Conservation (phyloP, 192 early-diverging fungal species). For the Coemansia reversa region DNA sequence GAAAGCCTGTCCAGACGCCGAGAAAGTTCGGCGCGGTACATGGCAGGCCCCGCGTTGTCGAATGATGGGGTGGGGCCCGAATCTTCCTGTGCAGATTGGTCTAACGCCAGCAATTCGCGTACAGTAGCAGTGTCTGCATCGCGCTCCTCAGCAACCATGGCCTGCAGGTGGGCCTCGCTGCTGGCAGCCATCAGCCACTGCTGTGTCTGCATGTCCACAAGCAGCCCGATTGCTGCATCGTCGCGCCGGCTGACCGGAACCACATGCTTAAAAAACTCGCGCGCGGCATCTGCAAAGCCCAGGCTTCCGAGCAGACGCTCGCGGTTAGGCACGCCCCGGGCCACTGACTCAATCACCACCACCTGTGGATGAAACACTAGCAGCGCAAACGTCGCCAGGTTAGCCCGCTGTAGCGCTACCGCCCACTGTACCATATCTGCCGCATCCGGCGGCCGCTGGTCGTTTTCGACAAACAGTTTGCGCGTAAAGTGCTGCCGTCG, state of each 20-base stretch:
- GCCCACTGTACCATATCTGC: conserved; percentile 33
- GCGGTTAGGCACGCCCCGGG: conserved; percentile 29
- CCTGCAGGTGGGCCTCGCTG: conserved; percentile 37
- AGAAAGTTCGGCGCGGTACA: conserved; percentile 25
- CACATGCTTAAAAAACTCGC: conserved; percentile 30
- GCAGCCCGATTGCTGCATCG: conserved; percentile 18
- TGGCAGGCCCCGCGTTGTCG: conserved; percentile 1
- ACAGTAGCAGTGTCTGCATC: conserved; percentile 14
- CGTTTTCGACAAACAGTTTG: conserved; percentile 20
- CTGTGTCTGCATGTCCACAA: conserved; percentile 51
- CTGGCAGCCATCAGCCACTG: conserved; percentile 37
- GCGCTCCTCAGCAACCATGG: conserved; percentile 25
- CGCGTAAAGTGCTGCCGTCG: conserved; percentile 43
- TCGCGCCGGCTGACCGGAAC: conserved; percentile 30
- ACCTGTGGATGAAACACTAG: conserved; percentile 33
- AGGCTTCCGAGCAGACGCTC: conserved; percentile 27
- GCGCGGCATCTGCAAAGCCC: conserved; percentile 23
- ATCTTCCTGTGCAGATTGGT: neutral
- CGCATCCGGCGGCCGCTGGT: conserved; percentile 23
- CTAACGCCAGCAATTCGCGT: conserved; percentile 19
- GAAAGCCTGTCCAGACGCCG: conserved; percentile 44
- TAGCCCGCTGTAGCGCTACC: conserved; percentile 27
- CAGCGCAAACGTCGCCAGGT: conserved; percentile 41
- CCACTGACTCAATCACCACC: conserved; percentile 15
- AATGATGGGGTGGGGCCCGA: neutral